These are phyloP conservation scores for Podospora appendiculata DNA, from an alignment of 495 filamentous ascomycete species.

Conservation along the genomic window DNA sequence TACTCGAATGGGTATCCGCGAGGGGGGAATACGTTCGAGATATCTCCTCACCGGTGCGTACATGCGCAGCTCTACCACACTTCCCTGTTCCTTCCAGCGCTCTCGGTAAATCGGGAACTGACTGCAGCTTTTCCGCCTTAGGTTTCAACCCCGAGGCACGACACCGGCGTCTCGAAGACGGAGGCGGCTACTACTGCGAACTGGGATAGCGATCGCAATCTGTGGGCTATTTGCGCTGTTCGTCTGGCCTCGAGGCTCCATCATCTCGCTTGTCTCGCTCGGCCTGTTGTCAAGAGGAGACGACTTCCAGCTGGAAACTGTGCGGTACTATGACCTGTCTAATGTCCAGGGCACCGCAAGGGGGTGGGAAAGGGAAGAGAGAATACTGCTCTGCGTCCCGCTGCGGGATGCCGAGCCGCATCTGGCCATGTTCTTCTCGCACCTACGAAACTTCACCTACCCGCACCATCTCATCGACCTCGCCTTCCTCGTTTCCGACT, in stretches of 20 bases:
- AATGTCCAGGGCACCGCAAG: constrained; percentile 81
- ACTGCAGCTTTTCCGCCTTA: constrained; percentile 22
- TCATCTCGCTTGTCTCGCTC: constrained; percentile 65
- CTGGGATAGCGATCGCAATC: constrained; percentile 43
- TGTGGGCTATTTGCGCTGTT: constrained; percentile 54
- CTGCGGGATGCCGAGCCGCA: constrained; percentile 90
- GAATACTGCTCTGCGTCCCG: constrained; percentile 91
- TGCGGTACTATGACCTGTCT: constrained; percentile 92
- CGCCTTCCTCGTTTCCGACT: constrained; percentile 96
- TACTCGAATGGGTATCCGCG: constrained; percentile 75
- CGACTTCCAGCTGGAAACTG: constrained; percentile 79
- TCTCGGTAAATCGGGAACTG: not conserved
- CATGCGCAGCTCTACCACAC: not conserved
- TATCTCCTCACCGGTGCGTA: constrained; percentile 78
- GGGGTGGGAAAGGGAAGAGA: constrained; percentile 92
- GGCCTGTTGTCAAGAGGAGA: constrained; percentile 60
- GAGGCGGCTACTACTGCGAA: constrained; percentile 62
- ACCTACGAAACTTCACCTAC: constrained; percentile 94
- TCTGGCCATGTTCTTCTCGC: constrained; percentile 96
- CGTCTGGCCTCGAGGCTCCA: constrained; percentile 56
- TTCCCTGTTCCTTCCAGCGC: too few species aligned
- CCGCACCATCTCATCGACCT: constrained; percentile 94
- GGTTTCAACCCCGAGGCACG: constrained; percentile 77
- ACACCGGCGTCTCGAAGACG: constrained; percentile 67
- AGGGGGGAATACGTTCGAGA: constrained; percentile 61